Percentiles rank a stretch among this genome's conserved stretches.
Evolutionary conservation across 2,329 filamentous ascomycete genomes (phyloP).

Genomic region (Verticillium zaregamsianum): DNA sequence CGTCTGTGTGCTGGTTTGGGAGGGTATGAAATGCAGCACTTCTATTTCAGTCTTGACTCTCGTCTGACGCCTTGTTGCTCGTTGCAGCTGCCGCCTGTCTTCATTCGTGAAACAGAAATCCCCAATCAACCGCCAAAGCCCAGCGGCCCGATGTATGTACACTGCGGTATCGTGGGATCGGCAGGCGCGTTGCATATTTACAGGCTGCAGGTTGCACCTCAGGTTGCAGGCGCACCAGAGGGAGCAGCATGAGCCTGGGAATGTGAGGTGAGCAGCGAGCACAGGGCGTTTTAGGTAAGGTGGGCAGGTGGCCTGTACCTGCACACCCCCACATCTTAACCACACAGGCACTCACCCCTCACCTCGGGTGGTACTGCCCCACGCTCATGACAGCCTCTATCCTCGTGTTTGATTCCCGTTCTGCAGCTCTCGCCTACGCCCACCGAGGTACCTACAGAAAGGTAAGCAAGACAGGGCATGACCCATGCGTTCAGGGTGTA

Average conservation of each 20-base stretch:
- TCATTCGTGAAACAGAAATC: background rate
- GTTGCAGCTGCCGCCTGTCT: background rate
- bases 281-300: background rate
- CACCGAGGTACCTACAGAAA: background rate
- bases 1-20: too few relatives aligned
- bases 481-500: background rate
- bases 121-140: background rate
- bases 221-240: background rate
- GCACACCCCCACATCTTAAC: background rate
- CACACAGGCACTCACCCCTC: background rate
- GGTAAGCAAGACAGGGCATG: background rate
- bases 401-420: background rate
- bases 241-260: background rate
- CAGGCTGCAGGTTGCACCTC: background rate
- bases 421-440: background rate
- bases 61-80: too few relatives aligned
- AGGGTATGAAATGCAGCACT: too few relatives aligned
- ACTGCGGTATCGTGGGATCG: background rate
- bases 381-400: background rate
- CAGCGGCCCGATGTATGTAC: too few relatives aligned
- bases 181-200: background rate
- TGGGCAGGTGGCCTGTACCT: background rate
- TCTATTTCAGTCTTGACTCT: too few relatives aligned
- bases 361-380: background rate
- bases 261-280: background rate